Evolutionary conservation across 2,329 filamentous ascomycete genomes (phyloP).

Genomic region (Pseudogymnoascus sp.): DNA sequence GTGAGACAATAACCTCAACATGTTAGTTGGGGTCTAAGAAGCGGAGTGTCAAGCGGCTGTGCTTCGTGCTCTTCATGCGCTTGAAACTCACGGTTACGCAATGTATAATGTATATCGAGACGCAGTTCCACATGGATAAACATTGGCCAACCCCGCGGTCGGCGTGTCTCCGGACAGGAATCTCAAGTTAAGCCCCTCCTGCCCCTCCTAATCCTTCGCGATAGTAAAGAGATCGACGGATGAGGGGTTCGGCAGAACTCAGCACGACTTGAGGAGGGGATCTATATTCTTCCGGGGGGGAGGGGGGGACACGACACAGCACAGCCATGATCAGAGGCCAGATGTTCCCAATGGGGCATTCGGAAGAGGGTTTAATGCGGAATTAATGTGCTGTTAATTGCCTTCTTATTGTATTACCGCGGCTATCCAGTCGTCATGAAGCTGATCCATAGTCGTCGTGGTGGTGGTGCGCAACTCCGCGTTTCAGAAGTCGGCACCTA

Average conservation of each 20-base stretch:
- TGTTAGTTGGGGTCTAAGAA: slow-evolving; percentile 2
- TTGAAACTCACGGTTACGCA: not conserved
- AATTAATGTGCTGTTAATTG: slow-evolving; percentile 2
- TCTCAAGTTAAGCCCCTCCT: not conserved
- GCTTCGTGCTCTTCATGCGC: not conserved
- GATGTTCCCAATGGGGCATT: not conserved
- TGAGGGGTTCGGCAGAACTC: slow-evolving; percentile 5
- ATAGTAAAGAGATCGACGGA: not conserved
- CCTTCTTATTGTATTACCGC: slow-evolving; percentile 1
- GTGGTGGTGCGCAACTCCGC: not conserved
- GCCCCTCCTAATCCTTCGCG: not conserved
- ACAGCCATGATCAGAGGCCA: not conserved
- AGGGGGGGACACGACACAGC: not conserved
- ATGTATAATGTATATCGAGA: not conserved
- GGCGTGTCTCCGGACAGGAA: not conserved
- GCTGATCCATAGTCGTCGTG: not conserved
- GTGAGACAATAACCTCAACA: not conserved
- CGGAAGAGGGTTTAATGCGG: not conserved
- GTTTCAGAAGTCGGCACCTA: not conserved
- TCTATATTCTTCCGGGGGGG: not conserved
- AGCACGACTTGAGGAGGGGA: not conserved
- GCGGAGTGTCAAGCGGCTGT: slow-evolving; percentile 1
- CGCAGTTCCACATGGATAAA: slow-evolving; percentile 6
- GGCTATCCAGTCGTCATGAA: not conserved
- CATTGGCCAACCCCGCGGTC: not conserved